phyloP scores from a whole-genome alignment of 495 filamentous ascomycete genomes.

The Talaromyces nanjingensis region DNA sequence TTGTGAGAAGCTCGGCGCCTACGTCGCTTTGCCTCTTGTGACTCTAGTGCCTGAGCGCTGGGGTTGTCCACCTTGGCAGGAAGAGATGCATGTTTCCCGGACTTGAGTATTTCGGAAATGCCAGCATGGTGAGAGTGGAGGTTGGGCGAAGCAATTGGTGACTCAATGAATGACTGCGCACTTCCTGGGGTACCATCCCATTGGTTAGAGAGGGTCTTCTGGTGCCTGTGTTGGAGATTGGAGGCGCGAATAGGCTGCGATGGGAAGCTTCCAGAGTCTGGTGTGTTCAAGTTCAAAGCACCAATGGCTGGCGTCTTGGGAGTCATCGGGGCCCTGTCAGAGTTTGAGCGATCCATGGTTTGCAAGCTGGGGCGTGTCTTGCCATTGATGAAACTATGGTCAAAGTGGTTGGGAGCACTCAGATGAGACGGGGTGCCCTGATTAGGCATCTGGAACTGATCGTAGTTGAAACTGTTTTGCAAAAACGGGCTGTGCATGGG shows the following conservation, averaged over 20 bases:
- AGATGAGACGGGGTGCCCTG: constrained; percentile 45
- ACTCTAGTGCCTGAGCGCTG: constrained; percentile 48
- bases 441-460: constrained; percentile 56
- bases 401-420: constrained; percentile 46
- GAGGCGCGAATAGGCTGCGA: constrained; percentile 65
- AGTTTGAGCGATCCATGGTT: constrained; percentile 60
- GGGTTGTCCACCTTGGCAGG: constrained; percentile 60
- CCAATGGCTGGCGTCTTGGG: constrained; percentile 63
- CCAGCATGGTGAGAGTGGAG: constrained; percentile 51
- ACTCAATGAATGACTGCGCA: constrained; percentile 70
- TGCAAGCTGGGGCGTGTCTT: constrained; percentile 54
- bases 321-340: constrained; percentile 71
- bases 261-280: constrained; percentile 61
- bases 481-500: constrained; percentile 84
- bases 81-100: constrained; percentile 62
- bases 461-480: constrained; percentile 57
- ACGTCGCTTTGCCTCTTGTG: constrained; percentile 89
- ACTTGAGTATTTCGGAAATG: constrained; percentile 64
- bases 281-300: constrained; percentile 51
- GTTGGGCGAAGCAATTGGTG: constrained; percentile 67
- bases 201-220: constrained; percentile 73
- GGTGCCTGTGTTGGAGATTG: constrained; percentile 57
- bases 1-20: constrained; percentile 92
- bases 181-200: constrained; percentile 79
- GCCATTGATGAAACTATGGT: constrained; percentile 40